phyloP scores from a whole-genome alignment of 805 yeast species.

The Candida andamanensis region DNA sequence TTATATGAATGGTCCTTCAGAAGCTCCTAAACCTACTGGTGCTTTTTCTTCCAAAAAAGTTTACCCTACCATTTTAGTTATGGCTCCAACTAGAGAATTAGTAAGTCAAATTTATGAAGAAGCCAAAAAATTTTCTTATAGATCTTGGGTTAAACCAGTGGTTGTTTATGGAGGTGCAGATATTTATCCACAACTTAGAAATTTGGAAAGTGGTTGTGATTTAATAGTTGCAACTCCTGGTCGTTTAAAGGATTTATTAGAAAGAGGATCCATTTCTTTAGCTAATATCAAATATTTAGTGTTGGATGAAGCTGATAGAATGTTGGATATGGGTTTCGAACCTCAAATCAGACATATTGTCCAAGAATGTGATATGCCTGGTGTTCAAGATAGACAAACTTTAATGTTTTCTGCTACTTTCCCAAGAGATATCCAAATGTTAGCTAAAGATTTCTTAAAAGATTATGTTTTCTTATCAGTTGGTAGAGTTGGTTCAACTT shows the following conservation, averaged over 20 bases:
- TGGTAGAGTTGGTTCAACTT: slow-evolving; percentile 98
- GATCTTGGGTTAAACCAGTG: slow-evolving; percentile 97
- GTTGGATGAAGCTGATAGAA: slow-evolving; percentile 98
- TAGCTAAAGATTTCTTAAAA: slow-evolving; percentile 95
- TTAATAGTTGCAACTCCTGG: slow-evolving; percentile 98
- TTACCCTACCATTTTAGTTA: slow-evolving; percentile 87
- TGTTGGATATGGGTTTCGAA: slow-evolving; percentile 99
- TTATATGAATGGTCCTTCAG: slow-evolving; percentile 81
- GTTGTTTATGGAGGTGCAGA: slow-evolving; percentile 99
- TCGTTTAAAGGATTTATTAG: slow-evolving; percentile 92
- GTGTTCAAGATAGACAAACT: slow-evolving; percentile 86
- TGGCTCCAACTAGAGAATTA: slow-evolving; percentile 99
- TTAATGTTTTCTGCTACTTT: slow-evolving; percentile 98
- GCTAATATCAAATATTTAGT: slow-evolving; percentile 89
- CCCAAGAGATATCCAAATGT: slow-evolving; percentile 95
- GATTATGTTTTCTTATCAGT: slow-evolving; percentile 94
- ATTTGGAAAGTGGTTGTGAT: slow-evolving; percentile 91
- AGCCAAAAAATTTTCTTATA: slow-evolving; percentile 90
- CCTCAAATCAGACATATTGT: slow-evolving; percentile 98
- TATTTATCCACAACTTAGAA: slow-evolving; percentile 79
- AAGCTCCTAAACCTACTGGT: slow-evolving; percentile 42
- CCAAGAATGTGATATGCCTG: slow-evolving; percentile 97
- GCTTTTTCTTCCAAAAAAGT: slow-evolving; percentile 70
- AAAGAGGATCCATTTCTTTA: slow-evolving; percentile 90
- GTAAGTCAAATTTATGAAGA: slow-evolving; percentile 96